Evolutionary conservation across 2,329 filamentous ascomycete genomes (phyloP), one percentile per base, ranked within the genome.

Genomic region (Septoria linicola): DNA sequence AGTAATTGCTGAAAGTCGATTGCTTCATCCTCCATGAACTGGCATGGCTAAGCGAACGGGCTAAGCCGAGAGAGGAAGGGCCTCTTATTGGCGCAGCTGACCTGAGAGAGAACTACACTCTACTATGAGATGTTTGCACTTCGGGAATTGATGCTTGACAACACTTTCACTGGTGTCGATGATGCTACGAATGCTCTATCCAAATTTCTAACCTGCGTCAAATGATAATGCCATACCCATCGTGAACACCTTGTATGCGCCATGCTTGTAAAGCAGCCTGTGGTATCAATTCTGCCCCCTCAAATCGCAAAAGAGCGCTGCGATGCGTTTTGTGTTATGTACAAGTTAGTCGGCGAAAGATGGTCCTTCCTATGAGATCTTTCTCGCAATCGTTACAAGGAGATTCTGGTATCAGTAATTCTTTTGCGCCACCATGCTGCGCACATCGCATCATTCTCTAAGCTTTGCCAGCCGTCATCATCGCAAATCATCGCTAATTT

Each of bases 401-500:
- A 31, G 30, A 47, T n/a, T 39, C 21, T 47, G 23, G 25, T 40
- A 25, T 34, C 25, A 31, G 31, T 46, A 21, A 19, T 20, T 6
- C 16, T 34, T 30, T 36, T 42, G 7, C 27, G 21, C 43, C 27
- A 27, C 39, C 41, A 45, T 16, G 25, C n/a, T 44, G 39, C 34
- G 19, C 53, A 32, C 34, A 42, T 37, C 20, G 42, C 35, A 16
- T 47, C n/a, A 11, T 40, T 30, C 21, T 16, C 34, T 34, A 13
- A 17, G 23, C 17, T 34, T 45, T 13, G 13, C 16, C 43, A 30
- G 23, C 21, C n/a, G 32, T 59, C 57, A 54, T 46, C 54, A 48
- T 30, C 51, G 34, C 39, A 55, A 30, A 39, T 51, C 53, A 8
- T 54, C 48, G 8, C 41, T 45, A 27, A 59, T 55, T 17, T 59